Percentiles rank a stretch among this genome's conserved stretches.
phyloP scores from a whole-genome alignment of 768 basidiomycete species.

The Trametes gibbosa region DNA sequence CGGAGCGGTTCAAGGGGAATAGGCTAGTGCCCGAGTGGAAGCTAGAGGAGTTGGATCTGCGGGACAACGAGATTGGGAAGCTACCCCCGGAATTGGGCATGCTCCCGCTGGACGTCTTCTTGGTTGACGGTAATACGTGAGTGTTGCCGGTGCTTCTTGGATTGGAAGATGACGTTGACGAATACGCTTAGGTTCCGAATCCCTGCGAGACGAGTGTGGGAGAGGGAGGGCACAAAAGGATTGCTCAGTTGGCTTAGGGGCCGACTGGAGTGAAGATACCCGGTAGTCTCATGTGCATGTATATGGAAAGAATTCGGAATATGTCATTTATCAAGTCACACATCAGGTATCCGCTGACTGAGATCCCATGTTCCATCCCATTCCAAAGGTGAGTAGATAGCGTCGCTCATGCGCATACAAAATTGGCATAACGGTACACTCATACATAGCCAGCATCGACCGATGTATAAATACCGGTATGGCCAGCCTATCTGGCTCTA shows the following conservation, averaged over 20 bases:
- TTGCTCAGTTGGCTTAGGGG: constrained; percentile 76
- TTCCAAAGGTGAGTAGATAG: not conserved
- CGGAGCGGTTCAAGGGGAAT: constrained; percentile 65
- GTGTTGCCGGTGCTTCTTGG: constrained; percentile 29
- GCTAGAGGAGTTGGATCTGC: constrained; percentile 77
- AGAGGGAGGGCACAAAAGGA: constrained; percentile 82
- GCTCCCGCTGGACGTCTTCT: constrained; percentile 73
- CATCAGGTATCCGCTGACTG: not conserved
- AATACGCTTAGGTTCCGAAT: constrained; percentile 63
- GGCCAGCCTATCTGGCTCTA: not conserved
- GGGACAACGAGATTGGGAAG: constrained; percentile 77
- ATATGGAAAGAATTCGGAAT: not conserved
- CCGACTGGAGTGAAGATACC: constrained; percentile 52
- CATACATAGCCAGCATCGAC: not conserved
- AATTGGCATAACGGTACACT: not conserved
- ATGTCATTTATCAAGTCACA: not conserved
- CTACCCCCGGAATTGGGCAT: constrained; percentile 70
- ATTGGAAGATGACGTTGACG: not conserved
- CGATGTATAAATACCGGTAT: not conserved
- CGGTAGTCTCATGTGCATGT: not conserved
- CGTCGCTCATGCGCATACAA: not conserved
- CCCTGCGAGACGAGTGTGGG: constrained; percentile 80
- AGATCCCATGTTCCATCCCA: not conserved
- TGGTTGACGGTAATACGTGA: constrained; percentile 84
- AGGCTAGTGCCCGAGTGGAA: constrained; percentile 65